A percentile compares a stretch with the other conserved stretches of the same genome.
Conservation (phyloP, 2,329 filamentous ascomycete species). For the Lachnellula suecica region DNA sequence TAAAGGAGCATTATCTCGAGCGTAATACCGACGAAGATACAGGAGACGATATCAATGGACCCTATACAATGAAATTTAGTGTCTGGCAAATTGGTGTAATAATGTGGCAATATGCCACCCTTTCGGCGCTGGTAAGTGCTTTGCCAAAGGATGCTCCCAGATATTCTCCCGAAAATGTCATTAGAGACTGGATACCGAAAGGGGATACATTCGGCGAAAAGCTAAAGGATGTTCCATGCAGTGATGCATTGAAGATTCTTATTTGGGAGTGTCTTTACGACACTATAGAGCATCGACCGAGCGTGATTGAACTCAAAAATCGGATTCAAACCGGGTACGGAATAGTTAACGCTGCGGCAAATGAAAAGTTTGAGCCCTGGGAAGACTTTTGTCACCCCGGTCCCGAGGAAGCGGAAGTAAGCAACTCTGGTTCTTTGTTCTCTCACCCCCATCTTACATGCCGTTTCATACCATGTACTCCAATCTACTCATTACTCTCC, state of each 20-base stretch:
- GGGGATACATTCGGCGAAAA: not conserved
- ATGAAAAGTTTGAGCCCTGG: not conserved
- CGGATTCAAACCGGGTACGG: not conserved
- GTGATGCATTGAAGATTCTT: not conserved
- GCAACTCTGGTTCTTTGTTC: too few species aligned
- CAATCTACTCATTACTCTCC: too few species aligned
- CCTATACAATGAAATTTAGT: not conserved
- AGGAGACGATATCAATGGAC: not conserved
- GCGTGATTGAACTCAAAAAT: not conserved
- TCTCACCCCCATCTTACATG: too few species aligned
- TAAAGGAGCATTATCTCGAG: not conserved
- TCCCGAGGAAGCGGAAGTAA: not conserved
- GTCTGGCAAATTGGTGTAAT: not conserved
- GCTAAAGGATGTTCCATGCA: not conserved
- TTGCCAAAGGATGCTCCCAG: not conserved
- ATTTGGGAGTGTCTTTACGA: not conserved
- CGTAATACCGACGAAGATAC: not conserved
- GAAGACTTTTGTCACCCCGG: not conserved
- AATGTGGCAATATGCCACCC: not conserved
- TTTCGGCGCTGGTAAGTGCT: not conserved
- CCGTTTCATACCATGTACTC: too few species aligned
- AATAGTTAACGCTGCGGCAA: not conserved
- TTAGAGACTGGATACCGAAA: not conserved
- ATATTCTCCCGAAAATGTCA: not conserved
- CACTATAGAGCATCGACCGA: not conserved